These are phyloP conservation scores for Eucalyptus regnans DNA, from an alignment of 345 rosid genomes.

Conservation along the genomic window DNA sequence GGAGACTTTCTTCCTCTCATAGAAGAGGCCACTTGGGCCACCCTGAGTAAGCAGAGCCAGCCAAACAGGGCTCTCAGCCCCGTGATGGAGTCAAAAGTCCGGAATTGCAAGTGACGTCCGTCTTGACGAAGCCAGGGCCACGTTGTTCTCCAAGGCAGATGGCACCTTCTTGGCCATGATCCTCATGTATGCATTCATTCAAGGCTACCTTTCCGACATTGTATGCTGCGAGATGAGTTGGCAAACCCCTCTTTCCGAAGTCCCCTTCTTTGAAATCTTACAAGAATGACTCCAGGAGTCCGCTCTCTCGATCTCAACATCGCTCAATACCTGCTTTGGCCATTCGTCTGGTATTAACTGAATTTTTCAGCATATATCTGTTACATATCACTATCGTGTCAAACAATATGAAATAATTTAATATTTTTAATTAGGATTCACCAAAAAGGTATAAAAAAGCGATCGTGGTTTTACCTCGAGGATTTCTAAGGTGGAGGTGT, in stretches of 20 bases:
- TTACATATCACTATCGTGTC: no score
- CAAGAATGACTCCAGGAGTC: neutral
- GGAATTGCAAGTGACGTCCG: neutral
- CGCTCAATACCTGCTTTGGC: neutral
- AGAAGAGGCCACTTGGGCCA: neutral
- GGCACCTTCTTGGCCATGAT: neutral
- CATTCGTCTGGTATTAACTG: neutral
- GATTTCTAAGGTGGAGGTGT: neutral
- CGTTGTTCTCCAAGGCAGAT: neutral
- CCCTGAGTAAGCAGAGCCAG: neutral
- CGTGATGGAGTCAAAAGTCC: neutral
- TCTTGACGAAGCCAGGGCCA: neutral
- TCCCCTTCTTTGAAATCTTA: neutral
- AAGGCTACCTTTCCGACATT: neutral
- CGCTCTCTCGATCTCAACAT: neutral
- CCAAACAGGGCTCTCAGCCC: neutral
- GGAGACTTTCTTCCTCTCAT: neutral
- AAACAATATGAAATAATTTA: neutral
- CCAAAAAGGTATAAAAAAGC: no score
- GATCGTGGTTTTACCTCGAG: neutral
- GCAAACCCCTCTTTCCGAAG: neutral
- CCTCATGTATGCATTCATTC: neutral
- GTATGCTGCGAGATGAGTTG: neutral
- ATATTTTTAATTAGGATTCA: neutral
- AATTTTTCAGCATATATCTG: no score